Base-by-base conservation (phyloP, 306 rosid species). In the Rosa multiflora region DNA sequence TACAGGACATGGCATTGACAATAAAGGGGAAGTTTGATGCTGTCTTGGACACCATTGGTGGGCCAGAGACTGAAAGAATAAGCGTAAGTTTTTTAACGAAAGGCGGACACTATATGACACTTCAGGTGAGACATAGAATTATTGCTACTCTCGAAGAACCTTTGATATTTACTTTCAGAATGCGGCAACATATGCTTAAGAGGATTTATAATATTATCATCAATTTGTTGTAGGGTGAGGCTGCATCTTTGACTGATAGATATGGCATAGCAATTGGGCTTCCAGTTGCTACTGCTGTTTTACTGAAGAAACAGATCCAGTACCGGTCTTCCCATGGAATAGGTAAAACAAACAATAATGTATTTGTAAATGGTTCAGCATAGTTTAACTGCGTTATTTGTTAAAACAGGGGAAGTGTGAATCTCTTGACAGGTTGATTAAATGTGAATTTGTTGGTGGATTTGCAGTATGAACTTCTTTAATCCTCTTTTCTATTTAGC, bases 51-150 rank as follows among this genome's bases (percentile, higher is more conserved):
- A 95, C 99, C 26, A 95, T 93, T 86, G 99, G 99, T 72, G 86
- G 53, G 13, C 87, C 88, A 61, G 96, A 91, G 81, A 95, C 94
- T 3, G 99, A 95, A 93, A 79, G 89, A 73, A 63, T 81, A 76
- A 88, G 99, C 83, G 73, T 95, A 80, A 83, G 75, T 82, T 83
- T 95, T 86, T 87, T 95, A 76, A 95, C 83, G 84, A 86, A 85
- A 89, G 97, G 96, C n/a, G 99, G 99, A 62, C 88, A 90, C 86
- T 95, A 93, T 83, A 95, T 95, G 99, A 95, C 99, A 37, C 99
- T 95, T 87, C 99, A 95, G 99, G 99, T 91, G 85, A 79, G 79
- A 73, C 32, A 79, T 64, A 68, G 71, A 78, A 53, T 62, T 35
- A 23, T 69, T 51, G 51, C 29, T 71, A 9, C 49, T 78, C 72